These are phyloP conservation scores for Brassica cretica DNA, from an alignment of 345 rosid genomes.

Conservation along the genomic window DNA sequence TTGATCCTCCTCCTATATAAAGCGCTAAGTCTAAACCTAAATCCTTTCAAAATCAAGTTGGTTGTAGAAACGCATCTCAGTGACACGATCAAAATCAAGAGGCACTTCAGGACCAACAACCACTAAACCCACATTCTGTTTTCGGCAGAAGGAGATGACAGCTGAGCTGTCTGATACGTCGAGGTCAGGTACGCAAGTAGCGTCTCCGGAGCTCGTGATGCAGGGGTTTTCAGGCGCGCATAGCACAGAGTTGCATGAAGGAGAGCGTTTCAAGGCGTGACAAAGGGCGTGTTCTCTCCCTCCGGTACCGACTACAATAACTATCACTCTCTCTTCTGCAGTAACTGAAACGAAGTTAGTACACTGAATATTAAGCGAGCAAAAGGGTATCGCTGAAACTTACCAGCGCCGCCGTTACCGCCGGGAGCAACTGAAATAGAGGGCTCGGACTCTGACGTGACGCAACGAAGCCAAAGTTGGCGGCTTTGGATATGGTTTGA, in stretches of 20 bases:
- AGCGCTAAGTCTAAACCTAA: background rate
- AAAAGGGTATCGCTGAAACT: background rate
- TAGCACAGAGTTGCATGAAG: constrained; percentile 67
- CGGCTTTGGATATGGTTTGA: constrained; percentile 15
- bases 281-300: constrained; percentile 94
- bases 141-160: constrained; percentile 67
- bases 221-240: constrained; percentile 96
- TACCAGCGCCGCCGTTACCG: constrained; percentile 33
- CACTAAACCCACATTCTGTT: constrained; percentile 69
- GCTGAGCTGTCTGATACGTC: constrained; percentile 61
- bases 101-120: constrained; percentile 97
- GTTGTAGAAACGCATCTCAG: no score
- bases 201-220: constrained; percentile 76
- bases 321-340: constrained; percentile 62
- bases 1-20: no score
- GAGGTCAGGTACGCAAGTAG: constrained; percentile 75
- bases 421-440: constrained; percentile 26
- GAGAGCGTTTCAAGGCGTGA: constrained; percentile 74
- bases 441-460: constrained; percentile 34
- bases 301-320: constrained; percentile 90
- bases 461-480: constrained; percentile 35
- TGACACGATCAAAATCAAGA: constrained; percentile 37
- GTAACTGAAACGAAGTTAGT: background rate
- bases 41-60: no score
- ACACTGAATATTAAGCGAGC: background rate